Percentiles rank a stretch among this genome's conserved stretches.
Conservation (phyloP, 1,139 yeast genomes). For the Hyphopichia khmerensis region DNA sequence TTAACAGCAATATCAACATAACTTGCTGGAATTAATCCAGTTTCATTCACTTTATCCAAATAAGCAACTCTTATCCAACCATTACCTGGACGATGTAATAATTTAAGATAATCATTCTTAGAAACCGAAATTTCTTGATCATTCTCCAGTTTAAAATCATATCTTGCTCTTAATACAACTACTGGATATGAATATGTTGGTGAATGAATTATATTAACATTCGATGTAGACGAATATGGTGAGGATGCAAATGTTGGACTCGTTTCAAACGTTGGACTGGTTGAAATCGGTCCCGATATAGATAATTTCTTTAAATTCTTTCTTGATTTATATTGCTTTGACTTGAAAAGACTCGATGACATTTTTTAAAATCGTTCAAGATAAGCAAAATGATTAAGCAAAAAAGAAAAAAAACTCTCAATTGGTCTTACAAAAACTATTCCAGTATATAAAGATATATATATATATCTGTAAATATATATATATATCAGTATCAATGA, state of each 20-base stretch:
- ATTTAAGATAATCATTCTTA: conserved; percentile 30
- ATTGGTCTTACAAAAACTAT: too few species aligned
- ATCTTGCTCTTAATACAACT: conserved; percentile 31
- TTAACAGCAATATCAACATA: conserved; percentile 40
- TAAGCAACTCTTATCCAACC: conserved; percentile 39
- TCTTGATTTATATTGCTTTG: conserved; percentile 26
- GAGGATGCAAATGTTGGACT: neutral
- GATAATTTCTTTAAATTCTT: conserved; percentile 29
- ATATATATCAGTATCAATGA: too few species aligned
- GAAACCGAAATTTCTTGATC: conserved; percentile 25
- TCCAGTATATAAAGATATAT: too few species aligned
- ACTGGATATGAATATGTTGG: conserved; percentile 4
- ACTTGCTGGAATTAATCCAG: conserved; percentile 36
- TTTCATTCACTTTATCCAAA: conserved; percentile 23
- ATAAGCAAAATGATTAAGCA: too few species aligned
- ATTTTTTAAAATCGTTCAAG: too few species aligned
- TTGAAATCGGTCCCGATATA: conserved; percentile 27
- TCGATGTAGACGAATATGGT: neutral
- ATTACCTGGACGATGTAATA: conserved; percentile 32
- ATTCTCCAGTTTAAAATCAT: conserved; percentile 28
- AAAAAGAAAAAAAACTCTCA: too few species aligned
- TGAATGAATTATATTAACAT: neutral
- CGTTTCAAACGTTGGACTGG: neutral
- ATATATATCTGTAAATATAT: too few species aligned
- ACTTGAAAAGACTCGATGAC: conserved; percentile 29